Conservation (phyloP, 129 eudicot genomes). For the Rutidosis leptorrhynchoides region DNA sequence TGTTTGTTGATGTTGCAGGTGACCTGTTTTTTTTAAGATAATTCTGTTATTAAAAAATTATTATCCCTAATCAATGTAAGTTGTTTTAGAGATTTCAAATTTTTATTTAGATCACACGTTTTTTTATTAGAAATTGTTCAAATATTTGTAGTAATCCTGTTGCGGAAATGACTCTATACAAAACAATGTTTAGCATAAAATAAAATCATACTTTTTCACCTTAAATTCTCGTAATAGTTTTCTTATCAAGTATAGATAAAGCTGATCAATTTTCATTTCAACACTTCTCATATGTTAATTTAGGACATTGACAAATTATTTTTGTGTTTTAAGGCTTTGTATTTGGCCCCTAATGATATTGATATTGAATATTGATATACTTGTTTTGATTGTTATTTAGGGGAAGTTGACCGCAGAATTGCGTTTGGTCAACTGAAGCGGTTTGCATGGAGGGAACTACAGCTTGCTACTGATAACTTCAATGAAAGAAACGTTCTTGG, state of each 20-base stretch:
- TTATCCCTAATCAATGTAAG: conserved; percentile 11
- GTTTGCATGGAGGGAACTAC: conserved; percentile 90
- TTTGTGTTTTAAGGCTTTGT: not conserved
- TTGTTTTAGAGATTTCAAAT: conserved; percentile 10
- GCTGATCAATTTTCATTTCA: not conserved
- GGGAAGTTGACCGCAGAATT: conserved; percentile 92
- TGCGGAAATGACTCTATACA: not conserved
- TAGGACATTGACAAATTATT: not conserved
- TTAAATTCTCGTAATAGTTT: not conserved
- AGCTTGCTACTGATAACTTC: conserved; percentile 92
- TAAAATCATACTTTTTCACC: not conserved
- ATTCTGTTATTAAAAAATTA: not conserved
- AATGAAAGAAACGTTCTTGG: conserved; percentile 93
- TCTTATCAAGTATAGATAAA: not conserved
- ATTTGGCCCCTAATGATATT: not conserved
- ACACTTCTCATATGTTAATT: not conserved
- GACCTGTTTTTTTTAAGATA: conserved; percentile 8
- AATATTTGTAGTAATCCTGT: not conserved
- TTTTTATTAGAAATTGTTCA: not conserved
- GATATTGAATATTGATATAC: not conserved
- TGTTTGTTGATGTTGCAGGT: conserved; percentile 95
- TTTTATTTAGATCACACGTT: not conserved
- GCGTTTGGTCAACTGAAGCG: conserved; percentile 92
- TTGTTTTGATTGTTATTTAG: conserved; percentile 34
- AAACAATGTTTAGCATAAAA: not conserved